Base-by-base conservation (phyloP, 352 stramenopile species). In the Globisporangium sylvaticum region DNA sequence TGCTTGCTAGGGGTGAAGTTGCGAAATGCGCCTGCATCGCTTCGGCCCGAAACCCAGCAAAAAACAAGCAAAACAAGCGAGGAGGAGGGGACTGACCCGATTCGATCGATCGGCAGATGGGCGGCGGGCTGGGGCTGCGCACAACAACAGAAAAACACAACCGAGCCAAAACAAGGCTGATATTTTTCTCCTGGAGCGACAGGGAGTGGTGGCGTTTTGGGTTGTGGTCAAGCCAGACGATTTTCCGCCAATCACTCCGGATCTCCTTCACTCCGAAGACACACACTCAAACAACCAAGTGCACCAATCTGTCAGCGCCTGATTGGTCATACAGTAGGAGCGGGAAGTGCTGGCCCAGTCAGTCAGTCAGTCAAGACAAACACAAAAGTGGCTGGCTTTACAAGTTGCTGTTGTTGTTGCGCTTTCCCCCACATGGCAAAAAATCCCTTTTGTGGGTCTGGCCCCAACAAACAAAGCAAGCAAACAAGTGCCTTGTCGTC, bases 1-100 rank as follows among this genome's bases (percentile, higher is more conserved):
- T 59, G 57, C 60, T 56, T 66, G 62, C 57, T 74, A 79, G 70
- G 66, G 72, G 62, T 75, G 58, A 58, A 62, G 65, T 71, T 66
- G 60, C 60, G 62, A 62, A 67, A 75, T 69, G 53, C 12, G 27
- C 27, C 42, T 25, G 58, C 59, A 65, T 65, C 44, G 59, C 59
- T 57, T 65, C 59, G 5, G 29, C 20, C 42, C 15, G 31, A 65
- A 50, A 57, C 7, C 14, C 0, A 27, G 20, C 34, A 44, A 44
- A 44, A 44, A 64, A 57, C 1, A 48, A 22, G 37, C 10, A 18
- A 46, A 46, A 42, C 9, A 42, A 42, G 1, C 2, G 34, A 42
- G 37, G 37, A 46, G 37, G 37, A 44, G 37, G 37, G 37, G 37
- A 46, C 37, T 20, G 12, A 42, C 31, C 31, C 31, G 31, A 37